phyloP scores from a whole-genome alignment of 2,329 filamentous ascomycete genomes.

The Cladophialophora exuberans region DNA sequence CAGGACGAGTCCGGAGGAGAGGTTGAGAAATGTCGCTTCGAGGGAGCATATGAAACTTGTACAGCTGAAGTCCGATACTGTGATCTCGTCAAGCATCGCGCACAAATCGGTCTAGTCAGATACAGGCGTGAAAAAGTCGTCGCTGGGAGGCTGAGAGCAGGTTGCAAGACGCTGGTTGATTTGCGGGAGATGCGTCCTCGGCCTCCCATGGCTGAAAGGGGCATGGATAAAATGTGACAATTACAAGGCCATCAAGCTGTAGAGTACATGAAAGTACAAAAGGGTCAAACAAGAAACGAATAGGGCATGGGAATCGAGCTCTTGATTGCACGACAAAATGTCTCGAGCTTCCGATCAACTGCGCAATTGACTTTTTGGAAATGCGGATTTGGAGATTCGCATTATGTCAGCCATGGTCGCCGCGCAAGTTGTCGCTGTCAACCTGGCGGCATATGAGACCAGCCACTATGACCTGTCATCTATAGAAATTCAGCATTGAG shows the following conservation, averaged over 20 bases:
- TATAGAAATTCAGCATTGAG: not conserved
- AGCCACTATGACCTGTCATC: not conserved
- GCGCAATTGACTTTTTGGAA: conserved; percentile 12
- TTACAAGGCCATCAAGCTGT: conserved; percentile 18
- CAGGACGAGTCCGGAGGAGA: conserved; percentile 35
- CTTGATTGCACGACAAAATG: not conserved
- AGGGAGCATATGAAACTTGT: not conserved
- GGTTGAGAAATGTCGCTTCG: conserved; percentile 25
- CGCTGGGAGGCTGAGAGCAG: conserved; percentile 1
- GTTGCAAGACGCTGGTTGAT: conserved; percentile 12
- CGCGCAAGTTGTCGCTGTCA: no score
- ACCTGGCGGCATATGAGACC: no score
- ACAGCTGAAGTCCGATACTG: conserved; percentile 6
- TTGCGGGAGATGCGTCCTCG: conserved; percentile 21
- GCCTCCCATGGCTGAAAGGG: conserved; percentile 13
- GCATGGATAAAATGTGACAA: not conserved
- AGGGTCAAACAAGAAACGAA: conserved; percentile 1
- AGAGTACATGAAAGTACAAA: not conserved
- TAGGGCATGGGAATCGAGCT: conserved; percentile 4
- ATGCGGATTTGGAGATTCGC: not conserved
- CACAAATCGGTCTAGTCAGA: conserved; percentile 16
- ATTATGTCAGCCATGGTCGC: conserved; percentile 1
- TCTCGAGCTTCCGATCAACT: not conserved
- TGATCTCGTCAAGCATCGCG: conserved; percentile 24
- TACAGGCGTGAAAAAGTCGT: conserved; percentile 16